These are phyloP conservation scores for Magnusiomyces suaveolens DNA, from an alignment of 1,139 yeast genomes.

Conservation along the genomic window DNA sequence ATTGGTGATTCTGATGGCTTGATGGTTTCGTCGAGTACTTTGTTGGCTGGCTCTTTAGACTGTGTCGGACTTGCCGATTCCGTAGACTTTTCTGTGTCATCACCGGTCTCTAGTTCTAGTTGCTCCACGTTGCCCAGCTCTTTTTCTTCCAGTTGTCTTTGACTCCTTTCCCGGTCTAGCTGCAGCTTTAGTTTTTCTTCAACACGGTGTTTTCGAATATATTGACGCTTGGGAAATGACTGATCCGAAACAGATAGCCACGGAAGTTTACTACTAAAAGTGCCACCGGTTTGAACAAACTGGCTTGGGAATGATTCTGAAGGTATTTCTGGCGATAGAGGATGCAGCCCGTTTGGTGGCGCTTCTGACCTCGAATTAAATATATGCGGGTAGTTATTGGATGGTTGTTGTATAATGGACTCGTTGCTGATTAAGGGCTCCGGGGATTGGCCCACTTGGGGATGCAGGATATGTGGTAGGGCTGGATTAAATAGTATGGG, in stretches of 20 bases:
- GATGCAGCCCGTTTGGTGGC: neutral
- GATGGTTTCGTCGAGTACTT: neutral
- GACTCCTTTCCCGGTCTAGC: neutral
- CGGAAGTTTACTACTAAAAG: neutral
- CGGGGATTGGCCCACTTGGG: neutral
- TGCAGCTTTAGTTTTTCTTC: neutral
- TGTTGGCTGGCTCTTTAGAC: neutral
- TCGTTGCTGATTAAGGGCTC: neutral
- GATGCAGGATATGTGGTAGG: neutral
- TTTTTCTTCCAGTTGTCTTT: neutral
- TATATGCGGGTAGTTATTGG: neutral
- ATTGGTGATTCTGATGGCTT: neutral
- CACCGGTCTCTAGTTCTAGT: neutral
- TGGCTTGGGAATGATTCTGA: neutral
- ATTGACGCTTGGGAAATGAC: neutral
- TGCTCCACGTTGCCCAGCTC: neutral
- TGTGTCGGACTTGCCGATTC: neutral
- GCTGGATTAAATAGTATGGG: neutral
- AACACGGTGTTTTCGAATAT: neutral
- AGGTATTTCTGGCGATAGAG: neutral
- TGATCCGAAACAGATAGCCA: neutral
- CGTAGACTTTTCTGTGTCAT: neutral
- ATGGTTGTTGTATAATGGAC: neutral
- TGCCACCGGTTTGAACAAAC: neutral
- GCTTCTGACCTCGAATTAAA: neutral